Percentiles rank a stretch among this genome's conserved stretches.
Conservation (phyloP, 352 stramenopile genomes). For the Phytopythium montanum region DNA sequence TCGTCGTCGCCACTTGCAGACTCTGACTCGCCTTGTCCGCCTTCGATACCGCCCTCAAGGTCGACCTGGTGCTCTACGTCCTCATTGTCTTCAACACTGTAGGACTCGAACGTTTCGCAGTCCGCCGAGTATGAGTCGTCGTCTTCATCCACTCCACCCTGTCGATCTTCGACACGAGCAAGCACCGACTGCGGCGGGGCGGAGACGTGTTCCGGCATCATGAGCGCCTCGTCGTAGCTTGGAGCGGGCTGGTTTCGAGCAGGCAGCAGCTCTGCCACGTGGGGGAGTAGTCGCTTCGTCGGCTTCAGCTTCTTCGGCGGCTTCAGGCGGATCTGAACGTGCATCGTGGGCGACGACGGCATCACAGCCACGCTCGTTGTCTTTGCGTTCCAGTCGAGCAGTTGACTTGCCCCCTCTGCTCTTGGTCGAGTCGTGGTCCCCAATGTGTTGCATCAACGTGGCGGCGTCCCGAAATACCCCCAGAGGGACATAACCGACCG, state of each 20-base stretch:
- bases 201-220: constrained; percentile 12
- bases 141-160: constrained; percentile 12
- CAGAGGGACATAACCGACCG: background rate
- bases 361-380: background rate
- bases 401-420: background rate
- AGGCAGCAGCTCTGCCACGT: too few species aligned
- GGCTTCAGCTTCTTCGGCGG: constrained; percentile 9
- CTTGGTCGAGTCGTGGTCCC: background rate
- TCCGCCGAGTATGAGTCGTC: constrained; percentile 30
- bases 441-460: background rate
- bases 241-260: constrained; percentile 13
- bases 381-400: background rate
- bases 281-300: background rate
- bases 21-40: background rate
- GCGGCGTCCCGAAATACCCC: background rate
- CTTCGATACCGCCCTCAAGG: background rate
- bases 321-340: constrained; percentile 29
- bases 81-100: constrained; percentile 10
- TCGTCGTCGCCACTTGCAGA: constrained; percentile 4
- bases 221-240: constrained; percentile 40
- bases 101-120: constrained; percentile 33
- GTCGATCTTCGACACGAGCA: too few species aligned
- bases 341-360: constrained; percentile 18
- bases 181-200: background rate
- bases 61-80: background rate